These are phyloP conservation scores for Penicillium sp. DNA, from an alignment of 2,329 filamentous ascomycete genomes.

Conservation along the genomic window DNA sequence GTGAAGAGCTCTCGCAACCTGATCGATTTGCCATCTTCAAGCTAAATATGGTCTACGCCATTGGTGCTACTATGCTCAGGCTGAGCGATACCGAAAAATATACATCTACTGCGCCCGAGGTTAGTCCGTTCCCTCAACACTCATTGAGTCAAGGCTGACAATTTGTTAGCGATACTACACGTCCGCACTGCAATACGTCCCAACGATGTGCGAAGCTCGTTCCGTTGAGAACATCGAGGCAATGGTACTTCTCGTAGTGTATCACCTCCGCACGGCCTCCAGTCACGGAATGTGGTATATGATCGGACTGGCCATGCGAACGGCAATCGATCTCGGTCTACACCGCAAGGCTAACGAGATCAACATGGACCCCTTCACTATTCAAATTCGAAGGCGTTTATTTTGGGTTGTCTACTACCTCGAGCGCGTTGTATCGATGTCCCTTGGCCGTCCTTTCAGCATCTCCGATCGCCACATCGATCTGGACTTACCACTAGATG, in stretches of 20 bases:
- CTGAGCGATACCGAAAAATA: constrained; percentile 44
- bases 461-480: constrained; percentile 54
- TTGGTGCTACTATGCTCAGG: constrained; percentile 50
- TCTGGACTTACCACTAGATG: constrained; percentile 47
- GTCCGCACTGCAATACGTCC: constrained; percentile 50
- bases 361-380: constrained; percentile 41
- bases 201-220: constrained; percentile 49
- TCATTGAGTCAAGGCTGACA: background rate
- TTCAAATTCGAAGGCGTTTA: constrained; percentile 48
- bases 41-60: constrained; percentile 53
- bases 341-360: constrained; percentile 49
- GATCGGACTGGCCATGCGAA: constrained; percentile 55
- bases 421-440: constrained; percentile 51
- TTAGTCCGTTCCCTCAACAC: constrained; percentile 15
- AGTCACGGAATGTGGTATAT: constrained; percentile 56
- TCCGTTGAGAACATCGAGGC: constrained; percentile 54
- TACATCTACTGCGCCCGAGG: constrained; percentile 44
- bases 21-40: constrained; percentile 52
- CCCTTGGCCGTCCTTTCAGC: constrained; percentile 51
- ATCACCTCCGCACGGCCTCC: constrained; percentile 52
- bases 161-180: constrained; percentile 49
- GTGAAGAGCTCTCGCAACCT: constrained; percentile 32
- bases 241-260: constrained; percentile 52
- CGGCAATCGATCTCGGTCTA: constrained; percentile 52
- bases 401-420: constrained; percentile 56